phyloP scores from a whole-genome alignment of 2,329 filamentous ascomycete species.

The Onygena corvina region DNA sequence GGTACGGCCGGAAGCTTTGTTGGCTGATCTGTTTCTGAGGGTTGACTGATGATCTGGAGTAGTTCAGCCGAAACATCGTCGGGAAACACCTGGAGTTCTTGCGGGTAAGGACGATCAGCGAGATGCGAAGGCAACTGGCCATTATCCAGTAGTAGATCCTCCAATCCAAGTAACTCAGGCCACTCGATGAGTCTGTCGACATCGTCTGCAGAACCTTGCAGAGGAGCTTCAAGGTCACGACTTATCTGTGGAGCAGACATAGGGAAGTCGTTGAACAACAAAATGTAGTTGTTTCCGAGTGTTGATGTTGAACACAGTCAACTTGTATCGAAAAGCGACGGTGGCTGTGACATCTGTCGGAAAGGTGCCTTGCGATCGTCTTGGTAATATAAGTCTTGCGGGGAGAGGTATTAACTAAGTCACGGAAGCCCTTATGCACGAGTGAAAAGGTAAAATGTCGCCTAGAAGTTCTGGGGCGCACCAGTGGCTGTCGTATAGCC shows the following conservation, averaged over 20 bases:
- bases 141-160: slow-evolving; percentile 7
- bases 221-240: slow-evolving; percentile 3
- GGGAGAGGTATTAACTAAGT: slow-evolving; percentile 3
- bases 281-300: background rate
- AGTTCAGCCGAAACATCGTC: slow-evolving; percentile 10
- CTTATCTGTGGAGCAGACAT: slow-evolving; percentile 1
- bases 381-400: background rate
- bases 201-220: slow-evolving; percentile 4
- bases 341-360: background rate
- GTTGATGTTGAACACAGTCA: background rate
- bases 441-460: background rate
- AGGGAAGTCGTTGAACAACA: background rate
- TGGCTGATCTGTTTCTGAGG: slow-evolving; percentile 11
- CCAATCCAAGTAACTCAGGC: slow-evolving; percentile 11
- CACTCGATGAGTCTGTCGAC: slow-evolving; percentile 12
- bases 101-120: slow-evolving; percentile 11
- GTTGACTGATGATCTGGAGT: slow-evolving; percentile 12
- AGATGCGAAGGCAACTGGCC: slow-evolving; percentile 9
- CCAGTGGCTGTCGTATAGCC: background rate
- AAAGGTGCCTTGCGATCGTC: background rate
- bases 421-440: background rate
- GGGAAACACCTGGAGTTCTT: slow-evolving; percentile 13
- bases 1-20: background rate
- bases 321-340: background rate
- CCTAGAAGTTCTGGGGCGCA: background rate